Base-by-base conservation (phyloP, 257 asterid genomes). In the Cinchona pubescens region DNA sequence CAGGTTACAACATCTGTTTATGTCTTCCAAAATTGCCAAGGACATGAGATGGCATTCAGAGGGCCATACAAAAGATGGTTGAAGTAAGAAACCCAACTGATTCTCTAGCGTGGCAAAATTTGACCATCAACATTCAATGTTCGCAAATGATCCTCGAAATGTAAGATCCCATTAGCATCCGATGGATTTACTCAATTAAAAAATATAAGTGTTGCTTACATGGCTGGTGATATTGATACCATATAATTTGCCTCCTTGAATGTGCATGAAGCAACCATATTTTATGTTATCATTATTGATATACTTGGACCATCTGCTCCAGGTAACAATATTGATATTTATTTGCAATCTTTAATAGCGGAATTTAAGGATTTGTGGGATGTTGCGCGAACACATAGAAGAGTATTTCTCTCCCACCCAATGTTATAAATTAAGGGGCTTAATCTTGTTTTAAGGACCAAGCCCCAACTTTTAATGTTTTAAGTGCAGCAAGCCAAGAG, bases 21-120 rank as follows among this genome's bases (percentile, higher is more conserved):
- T 67, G 72, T 67, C 55, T 25, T 21, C 70, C 14, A 65, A 61
- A 25, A 61, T 16, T 7, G 29, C 67, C n/a, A 61, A 30, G 3
- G 13, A 25, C 18, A 61, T 61, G 70, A 65, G 70, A 34, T 65
- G 70, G 70, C 70, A 65, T 34, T 8, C 6, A 14, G 70, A 32
- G n/a, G n/a, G 23, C 0, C 48, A 15, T 34, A 32, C 46, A 0
- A 65, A 19, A 12, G 48, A 38, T 65, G 70, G 70, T 12, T 32
- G 35, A 13, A 35, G n/a, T 16, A 2, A 37, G 37, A 15, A 59
- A 43, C 21, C 58, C 73, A 5, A 1, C 30, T 23, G 23, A 69
- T 69, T 53, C 59, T 12, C 23, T 12, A 27, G n/a, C 73, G 6
- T 69, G 73, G 37, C 27, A 45, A 43, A 11, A 13, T 45, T 69